These are phyloP conservation scores for Priceomyces carsonii DNA, from an alignment of 805 yeast genomes.

Conservation along the genomic window DNA sequence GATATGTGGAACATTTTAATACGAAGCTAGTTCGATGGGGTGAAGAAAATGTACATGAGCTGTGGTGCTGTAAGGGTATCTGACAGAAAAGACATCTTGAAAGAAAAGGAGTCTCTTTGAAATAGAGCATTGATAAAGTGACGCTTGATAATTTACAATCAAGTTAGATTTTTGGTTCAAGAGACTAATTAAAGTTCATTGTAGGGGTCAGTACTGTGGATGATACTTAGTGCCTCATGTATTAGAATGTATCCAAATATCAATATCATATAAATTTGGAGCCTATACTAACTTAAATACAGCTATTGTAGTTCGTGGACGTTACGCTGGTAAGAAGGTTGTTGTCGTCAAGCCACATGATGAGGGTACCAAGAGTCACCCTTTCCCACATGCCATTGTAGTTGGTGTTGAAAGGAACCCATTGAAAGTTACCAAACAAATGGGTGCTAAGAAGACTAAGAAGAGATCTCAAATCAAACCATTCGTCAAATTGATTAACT, in stretches of 20 bases:
- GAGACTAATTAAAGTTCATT: too few relatives aligned
- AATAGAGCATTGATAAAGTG: too few relatives aligned
- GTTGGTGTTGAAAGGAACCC: constrained; percentile 99
- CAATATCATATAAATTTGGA: too few relatives aligned
- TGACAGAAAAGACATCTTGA: too few relatives aligned
- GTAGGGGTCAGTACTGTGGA: too few relatives aligned
- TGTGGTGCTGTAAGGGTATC: too few relatives aligned
- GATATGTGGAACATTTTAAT: background rate
- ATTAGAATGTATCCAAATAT: too few relatives aligned
- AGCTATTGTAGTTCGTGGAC: constrained; percentile 99
- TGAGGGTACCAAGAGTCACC: constrained; percentile 98
- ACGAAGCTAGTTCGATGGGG: background rate
- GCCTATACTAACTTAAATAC: constrained; percentile 39
- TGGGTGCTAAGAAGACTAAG: constrained; percentile 94
- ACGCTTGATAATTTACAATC: too few relatives aligned
- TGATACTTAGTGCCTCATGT: too few relatives aligned
- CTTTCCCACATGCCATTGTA: constrained; percentile 98
- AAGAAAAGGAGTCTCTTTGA: too few relatives aligned
- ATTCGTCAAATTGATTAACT: constrained; percentile 97
- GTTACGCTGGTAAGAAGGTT: constrained; percentile 99
- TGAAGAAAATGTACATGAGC: constrained; percentile 1
- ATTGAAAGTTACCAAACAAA: constrained; percentile 90
- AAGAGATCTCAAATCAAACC: constrained; percentile 99
- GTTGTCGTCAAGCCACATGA: constrained; percentile 98
- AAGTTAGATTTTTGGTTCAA: too few relatives aligned